phyloP scores from a whole-genome alignment of 768 basidiomycete genomes.

The Amanita rimosa region DNA sequence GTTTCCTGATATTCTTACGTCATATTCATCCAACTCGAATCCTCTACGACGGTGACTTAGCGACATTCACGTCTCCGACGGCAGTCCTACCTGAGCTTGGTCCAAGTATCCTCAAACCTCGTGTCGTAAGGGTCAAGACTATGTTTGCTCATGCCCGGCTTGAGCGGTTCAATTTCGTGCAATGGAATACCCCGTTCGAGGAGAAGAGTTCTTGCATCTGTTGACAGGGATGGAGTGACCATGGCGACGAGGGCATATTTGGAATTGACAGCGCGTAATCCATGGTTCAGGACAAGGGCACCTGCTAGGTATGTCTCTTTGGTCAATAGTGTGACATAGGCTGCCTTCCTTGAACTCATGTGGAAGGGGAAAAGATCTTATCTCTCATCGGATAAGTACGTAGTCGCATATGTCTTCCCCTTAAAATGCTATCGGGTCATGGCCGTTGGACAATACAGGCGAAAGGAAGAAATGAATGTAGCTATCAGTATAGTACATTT shows the following conservation, averaged over 20 bases:
- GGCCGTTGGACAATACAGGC: background rate
- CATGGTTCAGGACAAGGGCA: constrained; percentile 46
- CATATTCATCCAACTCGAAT: constrained; percentile 60
- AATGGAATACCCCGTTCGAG: constrained; percentile 38
- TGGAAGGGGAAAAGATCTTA: background rate
- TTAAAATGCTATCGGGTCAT: background rate
- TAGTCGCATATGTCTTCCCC: background rate
- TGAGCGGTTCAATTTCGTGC: constrained; percentile 47
- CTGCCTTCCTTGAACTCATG: constrained; percentile 29
- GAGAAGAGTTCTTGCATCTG: constrained; percentile 41
- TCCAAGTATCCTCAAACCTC: constrained; percentile 65
- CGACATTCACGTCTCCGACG: background rate
- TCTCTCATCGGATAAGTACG: constrained; percentile 1
- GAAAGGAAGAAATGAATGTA: background rate
- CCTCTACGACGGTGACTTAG: constrained; percentile 20
- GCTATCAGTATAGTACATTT: background rate
- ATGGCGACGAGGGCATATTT: constrained; percentile 74
- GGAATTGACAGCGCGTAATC: constrained; percentile 41
- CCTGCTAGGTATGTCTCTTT: constrained; percentile 57
- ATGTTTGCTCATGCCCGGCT: constrained; percentile 35
- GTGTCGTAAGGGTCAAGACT: constrained; percentile 29
- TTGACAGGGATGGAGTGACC: constrained; percentile 48
- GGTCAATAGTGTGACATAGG: constrained; percentile 75
- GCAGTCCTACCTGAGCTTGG: constrained; percentile 39
- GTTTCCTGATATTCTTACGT: constrained; percentile 27